Evolutionary conservation across 2,329 filamentous ascomycete genomes (phyloP).

Genomic region (Niveomyces coronatus): DNA sequence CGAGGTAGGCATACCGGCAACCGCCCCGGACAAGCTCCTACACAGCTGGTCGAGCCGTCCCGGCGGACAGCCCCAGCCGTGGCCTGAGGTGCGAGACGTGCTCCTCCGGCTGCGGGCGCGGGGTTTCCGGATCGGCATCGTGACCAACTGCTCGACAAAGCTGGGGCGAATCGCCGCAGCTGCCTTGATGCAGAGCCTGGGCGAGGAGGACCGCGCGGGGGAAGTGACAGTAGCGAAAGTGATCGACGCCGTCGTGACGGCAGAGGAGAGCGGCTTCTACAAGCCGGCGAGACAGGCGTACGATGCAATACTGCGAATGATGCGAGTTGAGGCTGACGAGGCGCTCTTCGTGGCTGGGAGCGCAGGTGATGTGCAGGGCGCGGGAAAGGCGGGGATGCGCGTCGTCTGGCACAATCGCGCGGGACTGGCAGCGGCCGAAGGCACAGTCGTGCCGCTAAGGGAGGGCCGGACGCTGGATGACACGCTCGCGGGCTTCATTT

Average conservation of each 20-base stretch:
- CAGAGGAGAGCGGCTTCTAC: constrained; percentile 30
- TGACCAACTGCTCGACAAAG: constrained; percentile 27
- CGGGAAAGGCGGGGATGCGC: constrained; percentile 25
- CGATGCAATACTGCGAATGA: constrained; percentile 17
- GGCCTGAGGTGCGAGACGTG: constrained; percentile 15
- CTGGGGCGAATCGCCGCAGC: constrained; percentile 20
- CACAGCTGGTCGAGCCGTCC: constrained; percentile 17
- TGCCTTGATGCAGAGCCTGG: too few species aligned
- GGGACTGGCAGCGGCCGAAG: constrained; percentile 18
- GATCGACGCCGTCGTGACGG: constrained; percentile 26
- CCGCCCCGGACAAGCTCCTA: constrained; percentile 19
- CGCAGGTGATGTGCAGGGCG: constrained; percentile 28
- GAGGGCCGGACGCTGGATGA: constrained; percentile 17
- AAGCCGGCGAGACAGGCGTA: constrained; percentile 27
- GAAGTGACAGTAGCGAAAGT: too few species aligned
- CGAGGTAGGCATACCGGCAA: constrained; percentile 19
- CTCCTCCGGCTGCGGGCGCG: constrained; percentile 14
- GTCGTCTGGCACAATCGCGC: constrained; percentile 29
- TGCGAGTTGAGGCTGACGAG: constrained; percentile 18
- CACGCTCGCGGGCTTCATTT: constrained; percentile 12
- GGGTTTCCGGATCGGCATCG: constrained; percentile 24
- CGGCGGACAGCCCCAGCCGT: constrained; percentile 19
- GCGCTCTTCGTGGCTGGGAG: constrained; percentile 29
- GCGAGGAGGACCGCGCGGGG: too few species aligned
- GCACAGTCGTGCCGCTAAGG: constrained; percentile 15